A percentile compares a stretch with the other conserved stretches of the same genome.
phyloP scores from a whole-genome alignment of 805 yeast species.

The Nakazawaea wickerhamii region DNA sequence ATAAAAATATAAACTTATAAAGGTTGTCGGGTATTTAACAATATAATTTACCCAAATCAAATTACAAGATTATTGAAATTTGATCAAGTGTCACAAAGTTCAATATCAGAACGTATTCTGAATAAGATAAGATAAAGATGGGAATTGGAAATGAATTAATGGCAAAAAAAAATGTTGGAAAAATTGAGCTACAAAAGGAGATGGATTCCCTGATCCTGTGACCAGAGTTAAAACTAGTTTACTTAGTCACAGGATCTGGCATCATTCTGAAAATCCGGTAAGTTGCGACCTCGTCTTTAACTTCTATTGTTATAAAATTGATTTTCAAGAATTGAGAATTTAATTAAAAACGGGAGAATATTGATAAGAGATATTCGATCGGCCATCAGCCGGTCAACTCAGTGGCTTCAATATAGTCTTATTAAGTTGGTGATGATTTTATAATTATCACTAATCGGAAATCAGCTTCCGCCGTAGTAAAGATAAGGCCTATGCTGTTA shows the following conservation, averaged over 20 bases:
- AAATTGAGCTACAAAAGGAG: background rate
- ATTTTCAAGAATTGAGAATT: background rate
- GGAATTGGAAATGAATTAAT: background rate
- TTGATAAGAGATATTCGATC: background rate
- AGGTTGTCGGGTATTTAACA: too few species aligned
- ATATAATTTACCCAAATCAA: too few species aligned
- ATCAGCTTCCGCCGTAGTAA: too few species aligned
- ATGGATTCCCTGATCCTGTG: conserved; percentile 5
- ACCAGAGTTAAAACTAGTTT: background rate
- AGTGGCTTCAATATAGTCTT: too few species aligned
- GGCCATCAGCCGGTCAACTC: background rate
- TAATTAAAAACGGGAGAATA: background rate
- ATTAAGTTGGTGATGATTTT: too few species aligned
- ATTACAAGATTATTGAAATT: too few species aligned
- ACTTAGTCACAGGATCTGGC: background rate
- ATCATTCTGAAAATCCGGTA: background rate
- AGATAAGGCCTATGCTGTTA: too few species aligned
- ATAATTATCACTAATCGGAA: too few species aligned
- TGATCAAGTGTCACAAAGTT: too few species aligned
- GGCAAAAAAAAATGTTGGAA: background rate
- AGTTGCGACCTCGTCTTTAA: background rate
- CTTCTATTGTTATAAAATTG: background rate
- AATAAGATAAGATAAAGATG: too few species aligned
- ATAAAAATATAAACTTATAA: too few species aligned
- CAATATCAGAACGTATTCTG: too few species aligned